Evolutionary conservation across 1,284 basidiomycete species (phyloP).

Genomic region (Apiotrichum gracile): DNA sequence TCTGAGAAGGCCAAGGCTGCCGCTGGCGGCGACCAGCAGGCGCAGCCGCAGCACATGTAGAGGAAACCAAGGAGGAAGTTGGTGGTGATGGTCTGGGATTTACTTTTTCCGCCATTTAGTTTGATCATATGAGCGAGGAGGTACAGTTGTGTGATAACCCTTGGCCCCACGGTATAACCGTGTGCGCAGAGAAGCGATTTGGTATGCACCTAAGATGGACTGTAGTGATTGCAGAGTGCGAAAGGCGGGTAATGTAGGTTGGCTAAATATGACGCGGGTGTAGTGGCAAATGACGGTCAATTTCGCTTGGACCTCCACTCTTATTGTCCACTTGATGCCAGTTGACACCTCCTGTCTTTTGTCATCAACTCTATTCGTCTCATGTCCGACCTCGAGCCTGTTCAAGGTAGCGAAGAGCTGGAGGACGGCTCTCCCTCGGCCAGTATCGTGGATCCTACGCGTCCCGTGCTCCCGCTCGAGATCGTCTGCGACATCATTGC

Average conservation of each 20-base stretch:
- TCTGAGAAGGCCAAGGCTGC: slow-evolving; percentile 22
- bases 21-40: too few species aligned
- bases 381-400: too few species aligned
- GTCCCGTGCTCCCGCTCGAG: not conserved
- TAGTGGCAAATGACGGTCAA: too few species aligned
- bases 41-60: slow-evolving; percentile 9
- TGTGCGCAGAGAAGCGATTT: not conserved
- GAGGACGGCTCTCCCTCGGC: too few species aligned
- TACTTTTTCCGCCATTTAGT: not conserved
- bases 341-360: too few species aligned
- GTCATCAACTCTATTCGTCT: too few species aligned
- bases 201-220: not conserved
- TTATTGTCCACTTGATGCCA: too few species aligned
- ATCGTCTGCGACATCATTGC: slow-evolving; percentile 1
- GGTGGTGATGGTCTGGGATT: too few species aligned
- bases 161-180: not conserved
- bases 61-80: too few species aligned
- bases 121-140: not conserved
- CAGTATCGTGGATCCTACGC: not conserved
- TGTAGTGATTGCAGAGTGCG: not conserved
- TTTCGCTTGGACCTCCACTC: too few species aligned
- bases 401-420: too few species aligned
- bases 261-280: too few species aligned
- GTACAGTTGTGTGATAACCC: not conserved
- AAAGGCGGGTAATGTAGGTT: not conserved